Evolutionary conservation across 164 flowering plant species (phyloP).

Genomic region (Tinospora cordifolia): DNA sequence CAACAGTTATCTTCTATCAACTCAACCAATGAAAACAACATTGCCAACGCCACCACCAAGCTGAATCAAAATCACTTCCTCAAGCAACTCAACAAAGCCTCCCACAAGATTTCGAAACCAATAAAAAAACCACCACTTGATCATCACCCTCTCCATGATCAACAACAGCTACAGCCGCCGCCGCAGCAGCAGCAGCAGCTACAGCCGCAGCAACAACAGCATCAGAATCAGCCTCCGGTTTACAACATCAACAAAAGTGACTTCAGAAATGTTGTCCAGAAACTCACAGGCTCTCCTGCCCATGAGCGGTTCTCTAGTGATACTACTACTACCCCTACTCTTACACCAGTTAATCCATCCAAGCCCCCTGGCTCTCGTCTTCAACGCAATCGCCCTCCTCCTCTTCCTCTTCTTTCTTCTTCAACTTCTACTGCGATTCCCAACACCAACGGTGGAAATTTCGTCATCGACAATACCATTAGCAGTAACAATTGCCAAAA

Average conservation of each 20-base stretch:
- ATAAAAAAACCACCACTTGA: slow-evolving; percentile 21
- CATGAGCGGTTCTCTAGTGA: slow-evolving; percentile 35
- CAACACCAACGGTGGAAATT: background rate
- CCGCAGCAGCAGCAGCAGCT: background rate
- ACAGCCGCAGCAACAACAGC: slow-evolving; percentile 31
- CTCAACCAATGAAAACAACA: background rate
- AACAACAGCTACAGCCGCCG: slow-evolving; percentile 13
- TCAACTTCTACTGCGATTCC: slow-evolving; percentile 3
- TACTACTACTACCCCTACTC: background rate
- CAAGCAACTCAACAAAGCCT: slow-evolving; percentile 51
- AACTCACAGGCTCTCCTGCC: slow-evolving; percentile 86
- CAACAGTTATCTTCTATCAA: too few relatives aligned
- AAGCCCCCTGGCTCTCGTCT: slow-evolving; percentile 73
- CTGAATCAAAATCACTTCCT: slow-evolving; percentile 26
- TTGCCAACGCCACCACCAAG: background rate
- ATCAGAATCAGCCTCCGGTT: slow-evolving; percentile 78
- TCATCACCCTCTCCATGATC: slow-evolving; percentile 26
- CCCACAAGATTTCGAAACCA: slow-evolving; percentile 74
- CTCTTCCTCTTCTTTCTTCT: slow-evolving; percentile 46
- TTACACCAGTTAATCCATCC: slow-evolving; percentile 46
- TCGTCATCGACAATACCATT: too few relatives aligned
- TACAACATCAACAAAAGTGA: slow-evolving; percentile 87
- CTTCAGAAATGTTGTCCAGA: slow-evolving; percentile 88
- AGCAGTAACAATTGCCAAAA: background rate
- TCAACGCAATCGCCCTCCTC: slow-evolving; percentile 92